A percentile compares a stretch with the other conserved stretches of the same genome.
phyloP scores from a whole-genome alignment of 2,329 filamentous ascomycete species.

The Venturia asperata region DNA sequence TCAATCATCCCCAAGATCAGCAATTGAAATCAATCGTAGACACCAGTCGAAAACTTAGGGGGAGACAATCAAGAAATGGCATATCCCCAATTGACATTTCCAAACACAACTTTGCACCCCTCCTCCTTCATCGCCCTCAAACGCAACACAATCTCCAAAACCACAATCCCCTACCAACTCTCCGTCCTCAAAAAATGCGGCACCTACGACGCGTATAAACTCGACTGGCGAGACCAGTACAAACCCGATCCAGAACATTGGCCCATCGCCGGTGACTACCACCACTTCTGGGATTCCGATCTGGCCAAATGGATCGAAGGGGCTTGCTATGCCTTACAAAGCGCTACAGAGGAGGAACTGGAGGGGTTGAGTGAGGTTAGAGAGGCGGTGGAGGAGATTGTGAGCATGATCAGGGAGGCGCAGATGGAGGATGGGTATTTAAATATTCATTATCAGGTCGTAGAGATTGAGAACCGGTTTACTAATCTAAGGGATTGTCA shows the following conservation, averaged over 20 bases:
- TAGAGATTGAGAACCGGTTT: constrained; percentile 50
- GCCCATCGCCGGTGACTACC: constrained; percentile 46
- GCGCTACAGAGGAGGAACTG: constrained; percentile 40
- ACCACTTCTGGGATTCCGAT: constrained; percentile 54
- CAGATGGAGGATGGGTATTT: constrained; percentile 56
- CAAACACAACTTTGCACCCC: constrained; percentile 28
- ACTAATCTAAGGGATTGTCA: constrained; percentile 55
- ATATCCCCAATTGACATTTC: constrained; percentile 39
- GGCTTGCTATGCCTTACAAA: constrained; percentile 49
- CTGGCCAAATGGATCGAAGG: constrained; percentile 57
- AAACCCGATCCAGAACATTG: constrained; percentile 18
- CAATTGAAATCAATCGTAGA: not conserved
- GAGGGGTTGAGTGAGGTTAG: constrained; percentile 46
- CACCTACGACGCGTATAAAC: constrained; percentile 34
- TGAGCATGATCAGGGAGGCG: constrained; percentile 49
- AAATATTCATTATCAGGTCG: constrained; percentile 56
- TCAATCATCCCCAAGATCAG: not conserved
- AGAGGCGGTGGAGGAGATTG: constrained; percentile 48
- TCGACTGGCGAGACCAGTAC: constrained; percentile 17
- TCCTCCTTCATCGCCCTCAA: constrained; percentile 33
- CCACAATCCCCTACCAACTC: constrained; percentile 47
- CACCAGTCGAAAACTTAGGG: too few species aligned
- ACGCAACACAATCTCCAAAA: constrained; percentile 37
- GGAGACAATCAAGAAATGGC: constrained; percentile 25
- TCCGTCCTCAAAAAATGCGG: constrained; percentile 48